These are phyloP conservation scores for Cytospora schulzeri DNA, from an alignment of 2,329 filamentous ascomycete species.

Conservation along the genomic window DNA sequence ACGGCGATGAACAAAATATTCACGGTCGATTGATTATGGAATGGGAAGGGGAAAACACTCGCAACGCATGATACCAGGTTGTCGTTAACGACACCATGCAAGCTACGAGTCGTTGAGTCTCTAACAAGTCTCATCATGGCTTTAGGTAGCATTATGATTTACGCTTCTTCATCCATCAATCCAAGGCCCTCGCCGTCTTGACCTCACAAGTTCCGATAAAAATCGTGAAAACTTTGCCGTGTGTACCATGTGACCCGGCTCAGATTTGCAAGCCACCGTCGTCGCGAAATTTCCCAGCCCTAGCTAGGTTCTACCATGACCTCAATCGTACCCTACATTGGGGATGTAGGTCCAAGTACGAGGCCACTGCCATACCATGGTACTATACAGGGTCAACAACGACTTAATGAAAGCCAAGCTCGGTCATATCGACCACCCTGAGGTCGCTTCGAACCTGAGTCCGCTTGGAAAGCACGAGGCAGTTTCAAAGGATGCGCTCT, in stretches of 20 bases:
- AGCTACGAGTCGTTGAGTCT: slow-evolving; percentile 16
- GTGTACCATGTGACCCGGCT: background rate
- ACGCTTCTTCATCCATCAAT: slow-evolving; percentile 26
- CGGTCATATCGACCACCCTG: background rate
- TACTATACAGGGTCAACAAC: no score
- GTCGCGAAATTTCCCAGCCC: no score
- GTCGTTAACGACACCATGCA: slow-evolving; percentile 10
- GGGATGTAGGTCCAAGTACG: no score
- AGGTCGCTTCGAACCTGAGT: background rate
- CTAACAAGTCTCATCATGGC: slow-evolving; percentile 14
- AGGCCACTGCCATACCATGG: no score
- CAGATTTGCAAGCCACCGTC: background rate
- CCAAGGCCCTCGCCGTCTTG: slow-evolving; percentile 22
- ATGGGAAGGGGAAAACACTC: slow-evolving; percentile 24
- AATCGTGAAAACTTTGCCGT: background rate
- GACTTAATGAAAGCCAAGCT: background rate
- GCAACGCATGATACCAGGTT: slow-evolving; percentile 27
- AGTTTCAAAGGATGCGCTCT: no score
- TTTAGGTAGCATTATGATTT: slow-evolving; percentile 24
- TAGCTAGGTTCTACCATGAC: no score
- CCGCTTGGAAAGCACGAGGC: background rate
- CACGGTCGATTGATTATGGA: slow-evolving; percentile 17
- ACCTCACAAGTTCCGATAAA: background rate
- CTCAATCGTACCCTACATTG: no score
- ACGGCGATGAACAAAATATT: slow-evolving; percentile 11